Evolutionary conservation across 495 filamentous ascomycete species (phyloP), one percentile per base, ranked within the genome.

Genomic region (Podospora pseudocomata): DNA sequence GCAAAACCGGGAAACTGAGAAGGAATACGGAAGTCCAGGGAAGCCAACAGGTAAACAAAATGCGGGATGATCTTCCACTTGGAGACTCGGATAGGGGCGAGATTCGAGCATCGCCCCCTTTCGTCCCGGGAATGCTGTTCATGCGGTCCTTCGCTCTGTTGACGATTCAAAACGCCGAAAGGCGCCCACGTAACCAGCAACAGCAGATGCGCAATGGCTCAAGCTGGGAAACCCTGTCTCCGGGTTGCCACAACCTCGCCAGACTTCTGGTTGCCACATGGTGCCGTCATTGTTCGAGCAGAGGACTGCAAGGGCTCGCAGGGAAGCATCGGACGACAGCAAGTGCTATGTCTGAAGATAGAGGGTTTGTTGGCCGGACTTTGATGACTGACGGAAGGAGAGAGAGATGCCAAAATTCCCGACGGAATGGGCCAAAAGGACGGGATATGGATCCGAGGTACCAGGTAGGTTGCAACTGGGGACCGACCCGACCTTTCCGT

Each of bases 121-220:
- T 61, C 23, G 59, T 61, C 59, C 59, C 16, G 16, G 5, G 26
- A 20, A 28, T 30, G 59, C 59, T 61, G 16, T 61, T 61, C 39
- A 49, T 49, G 39, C 39, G 39, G 39, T 18, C 13, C 39, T 49
- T 49, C 34, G 34, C 34, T 39, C 5, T 39, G 6, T 39, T 39
- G 34, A 39, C 34, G 34, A 5, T 39, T 39, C 34, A 11, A 5
- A 39, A 39, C 5, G 11, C 34, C 34, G 34, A 5, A 39, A 39
- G 23, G 11, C 34, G 11, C 34, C 34, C 1, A 39, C 34, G 34
- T 39, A 39, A 39, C 34, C 34, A 13, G 13, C 13, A 49, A 11
- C 39, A 49, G 2, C 39, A 49, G 39, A 49, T 16, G 0, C 39
- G 2, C 39, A 49, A 49, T 49, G 9, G 9, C 13, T 9, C 39